Conservation (phyloP, 2,329 filamentous ascomycete genomes). For the Colletotrichum siamense region DNA sequence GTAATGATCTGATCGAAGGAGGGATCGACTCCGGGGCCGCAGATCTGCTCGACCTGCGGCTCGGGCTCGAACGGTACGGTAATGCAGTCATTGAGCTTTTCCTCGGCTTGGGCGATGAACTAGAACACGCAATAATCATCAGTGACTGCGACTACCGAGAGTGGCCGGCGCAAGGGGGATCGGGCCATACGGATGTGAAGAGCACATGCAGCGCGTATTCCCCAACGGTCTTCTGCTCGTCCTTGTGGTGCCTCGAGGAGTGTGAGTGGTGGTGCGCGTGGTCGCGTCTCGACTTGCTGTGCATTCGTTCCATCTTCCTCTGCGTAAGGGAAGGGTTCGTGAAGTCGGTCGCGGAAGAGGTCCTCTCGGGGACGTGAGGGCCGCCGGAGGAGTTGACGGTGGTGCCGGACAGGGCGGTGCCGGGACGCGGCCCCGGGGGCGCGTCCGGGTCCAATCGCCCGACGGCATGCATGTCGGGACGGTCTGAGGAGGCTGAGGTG, state of each 20-base stretch:
- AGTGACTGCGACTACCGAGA: constrained; percentile 26
- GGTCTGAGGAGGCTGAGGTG: constrained; percentile 44
- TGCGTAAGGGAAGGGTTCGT: constrained; percentile 49
- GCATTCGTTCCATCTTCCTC: constrained; percentile 64
- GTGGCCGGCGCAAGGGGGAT: constrained; percentile 19
- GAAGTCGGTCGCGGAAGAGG: constrained; percentile 52
- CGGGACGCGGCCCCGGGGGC: constrained; percentile 44
- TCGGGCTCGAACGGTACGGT: constrained; percentile 80
- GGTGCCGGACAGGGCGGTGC: constrained; percentile 54
- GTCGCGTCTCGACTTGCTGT: constrained; percentile 73
- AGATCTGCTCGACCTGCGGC: constrained; percentile 85
- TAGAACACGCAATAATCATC: constrained; percentile 37
- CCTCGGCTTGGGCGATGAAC: constrained; percentile 96
- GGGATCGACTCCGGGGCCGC: constrained; percentile 85
- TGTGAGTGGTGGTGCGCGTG: constrained; percentile 78
- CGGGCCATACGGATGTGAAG: constrained; percentile 78
- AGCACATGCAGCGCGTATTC: constrained; percentile 97
- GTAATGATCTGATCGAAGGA: constrained; percentile 94
- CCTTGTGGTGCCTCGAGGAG: constrained; percentile 70
- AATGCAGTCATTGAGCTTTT: constrained; percentile 90
- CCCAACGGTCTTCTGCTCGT: constrained; percentile 90
- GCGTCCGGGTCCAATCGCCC: constrained; percentile 51
- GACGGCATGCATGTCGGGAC: constrained; percentile 55
- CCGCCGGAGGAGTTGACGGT: constrained; percentile 32
- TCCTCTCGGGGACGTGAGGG: constrained; percentile 46